Evolutionary conservation across 2,329 filamentous ascomycete genomes (phyloP).

Genomic region (Grosmannia serpens): DNA sequence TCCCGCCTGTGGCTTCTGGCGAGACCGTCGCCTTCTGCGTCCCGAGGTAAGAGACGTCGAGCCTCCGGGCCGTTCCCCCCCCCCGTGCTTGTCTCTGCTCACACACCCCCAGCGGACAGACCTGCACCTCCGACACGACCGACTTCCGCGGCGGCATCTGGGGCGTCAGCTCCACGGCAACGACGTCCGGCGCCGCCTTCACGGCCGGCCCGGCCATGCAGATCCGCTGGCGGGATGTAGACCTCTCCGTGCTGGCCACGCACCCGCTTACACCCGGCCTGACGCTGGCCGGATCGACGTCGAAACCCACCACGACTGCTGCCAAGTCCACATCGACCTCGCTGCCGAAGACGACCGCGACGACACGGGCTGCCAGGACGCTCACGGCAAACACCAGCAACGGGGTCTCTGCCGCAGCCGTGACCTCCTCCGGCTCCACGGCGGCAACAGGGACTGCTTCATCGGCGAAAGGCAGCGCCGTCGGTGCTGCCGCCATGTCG

Average conservation of each 20-base stretch:
- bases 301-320: background rate
- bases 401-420: background rate
- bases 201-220: constrained; percentile 26
- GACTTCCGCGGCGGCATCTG: constrained; percentile 28
- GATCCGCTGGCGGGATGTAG: constrained; percentile 25
- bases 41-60: constrained; percentile 10
- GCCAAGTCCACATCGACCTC: background rate
- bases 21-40: constrained; percentile 16
- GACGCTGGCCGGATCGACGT: constrained; percentile 9
- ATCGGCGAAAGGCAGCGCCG: background rate
- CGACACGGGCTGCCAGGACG: background rate
- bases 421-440: too few relatives aligned
- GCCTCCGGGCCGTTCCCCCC: background rate
- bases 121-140: constrained; percentile 28
- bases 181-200: constrained; percentile 9
- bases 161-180: constrained; percentile 18
- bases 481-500: background rate
- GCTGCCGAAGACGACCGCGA: background rate
- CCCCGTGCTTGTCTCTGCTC: background rate
- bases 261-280: constrained; percentile 24
- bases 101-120: constrained; percentile 18
- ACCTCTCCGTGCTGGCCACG: constrained; percentile 23
- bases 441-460: background rate
- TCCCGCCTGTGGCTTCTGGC: constrained; percentile 9
- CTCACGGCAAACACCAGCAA: background rate